A percentile compares a stretch with the other conserved stretches of the same genome.
These are phyloP conservation scores for Trapa incisa DNA, from an alignment of 345 rosid genomes.

Conservation along the genomic window DNA sequence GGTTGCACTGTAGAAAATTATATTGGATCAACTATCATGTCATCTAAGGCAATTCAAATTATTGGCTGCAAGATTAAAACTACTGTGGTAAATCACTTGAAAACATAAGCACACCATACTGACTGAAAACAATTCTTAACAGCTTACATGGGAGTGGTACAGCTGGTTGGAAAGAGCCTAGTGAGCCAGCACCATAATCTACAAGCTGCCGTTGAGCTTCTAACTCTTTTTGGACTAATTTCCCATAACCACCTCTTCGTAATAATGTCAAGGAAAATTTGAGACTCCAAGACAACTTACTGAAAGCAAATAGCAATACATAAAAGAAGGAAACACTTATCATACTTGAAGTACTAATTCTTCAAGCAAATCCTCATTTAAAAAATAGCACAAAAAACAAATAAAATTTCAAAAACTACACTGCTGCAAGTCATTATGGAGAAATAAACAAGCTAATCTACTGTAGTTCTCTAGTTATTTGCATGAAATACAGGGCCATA, in stretches of 20 bases:
- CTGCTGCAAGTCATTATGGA: too few relatives aligned
- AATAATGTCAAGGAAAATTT: constrained; percentile 28
- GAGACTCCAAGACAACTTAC: constrained; percentile 1
- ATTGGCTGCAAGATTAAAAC: not conserved
- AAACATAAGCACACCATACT: not conserved
- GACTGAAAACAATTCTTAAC: constrained; percentile 5
- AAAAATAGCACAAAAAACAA: too few relatives aligned
- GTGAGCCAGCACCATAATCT: constrained; percentile 87
- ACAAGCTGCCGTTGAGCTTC: constrained; percentile 95
- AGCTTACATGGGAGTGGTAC: constrained; percentile 65
- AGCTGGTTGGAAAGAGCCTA: constrained; percentile 58
- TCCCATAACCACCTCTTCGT: constrained; percentile 99
- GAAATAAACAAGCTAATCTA: too few relatives aligned
- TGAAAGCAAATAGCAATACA: too few relatives aligned
- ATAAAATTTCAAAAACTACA: too few relatives aligned
- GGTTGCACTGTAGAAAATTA: too few relatives aligned
- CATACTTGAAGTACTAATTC: too few relatives aligned
- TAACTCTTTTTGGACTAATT: constrained; percentile 75
- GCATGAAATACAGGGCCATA: too few relatives aligned
- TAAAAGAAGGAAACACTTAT: too few relatives aligned
- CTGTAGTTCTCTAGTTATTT: too few relatives aligned
- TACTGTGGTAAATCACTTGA: not conserved
- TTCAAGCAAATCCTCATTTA: too few relatives aligned
- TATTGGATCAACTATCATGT: too few relatives aligned
- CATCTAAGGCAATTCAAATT: not conserved